Percentiles rank a stretch among this genome's conserved stretches.
phyloP scores from a whole-genome alignment of 305 asterid genomes.

The Fraxinus baroniana region DNA sequence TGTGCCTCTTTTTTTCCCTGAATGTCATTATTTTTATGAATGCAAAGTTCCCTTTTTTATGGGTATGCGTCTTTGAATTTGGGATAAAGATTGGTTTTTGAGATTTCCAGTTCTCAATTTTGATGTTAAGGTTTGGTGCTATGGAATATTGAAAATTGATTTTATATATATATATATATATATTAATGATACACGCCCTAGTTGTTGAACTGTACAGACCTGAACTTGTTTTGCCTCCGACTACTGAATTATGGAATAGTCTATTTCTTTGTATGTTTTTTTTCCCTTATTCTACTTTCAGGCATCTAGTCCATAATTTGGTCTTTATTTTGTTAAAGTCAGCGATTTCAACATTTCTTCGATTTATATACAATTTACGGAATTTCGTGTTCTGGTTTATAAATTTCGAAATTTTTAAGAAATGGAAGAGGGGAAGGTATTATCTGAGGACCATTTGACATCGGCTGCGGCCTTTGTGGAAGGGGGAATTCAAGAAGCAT shows the following conservation, averaged over 20 bases:
- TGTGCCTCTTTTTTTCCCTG: neutral
- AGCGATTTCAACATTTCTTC: neutral
- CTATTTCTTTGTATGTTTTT: too few species aligned
- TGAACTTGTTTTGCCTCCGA: neutral
- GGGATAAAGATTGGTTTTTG: conserved; percentile 3
- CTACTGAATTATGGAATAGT: neutral
- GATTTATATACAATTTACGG: neutral
- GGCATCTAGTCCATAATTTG: neutral
- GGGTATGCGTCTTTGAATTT: conserved; percentile 8
- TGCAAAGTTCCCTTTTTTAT: neutral
- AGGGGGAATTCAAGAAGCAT: conserved; percentile 89
- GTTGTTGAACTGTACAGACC: neutral
- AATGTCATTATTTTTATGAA: neutral
- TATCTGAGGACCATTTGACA: conserved; percentile 57
- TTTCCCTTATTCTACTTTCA: neutral
- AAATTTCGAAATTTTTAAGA: conserved; percentile 29
- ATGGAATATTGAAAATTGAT: neutral
- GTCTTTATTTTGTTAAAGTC: neutral
- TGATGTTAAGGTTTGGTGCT: neutral
- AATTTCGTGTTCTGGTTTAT: neutral
- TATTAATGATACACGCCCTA: neutral
- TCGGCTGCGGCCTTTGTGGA: conserved; percentile 88
- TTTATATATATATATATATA: neutral
- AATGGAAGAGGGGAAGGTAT: conserved; percentile 69
- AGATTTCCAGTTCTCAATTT: neutral